Base-by-base conservation (phyloP, 2,329 filamentous ascomycete genomes). In the Neodidymelliopsis sp. region DNA sequence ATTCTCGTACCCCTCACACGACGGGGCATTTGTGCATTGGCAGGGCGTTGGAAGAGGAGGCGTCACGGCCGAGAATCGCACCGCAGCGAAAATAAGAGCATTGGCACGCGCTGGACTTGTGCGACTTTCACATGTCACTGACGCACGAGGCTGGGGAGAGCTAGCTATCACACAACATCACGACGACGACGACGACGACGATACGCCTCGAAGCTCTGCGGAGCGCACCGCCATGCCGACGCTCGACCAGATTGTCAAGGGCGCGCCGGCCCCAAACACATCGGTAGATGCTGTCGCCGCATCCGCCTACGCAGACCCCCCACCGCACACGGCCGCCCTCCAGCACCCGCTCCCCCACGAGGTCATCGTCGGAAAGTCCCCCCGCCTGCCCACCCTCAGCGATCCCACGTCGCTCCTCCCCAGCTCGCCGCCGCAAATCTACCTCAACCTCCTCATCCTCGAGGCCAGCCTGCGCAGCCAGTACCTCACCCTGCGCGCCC, bases 401-500 rank as follows among this genome's bases (percentile, higher is more conserved):
- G 91, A 95, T 70, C 90, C 91, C 20, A 83, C 93, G 55, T 87
- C 86, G 63, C 85, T 87, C 54, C 85, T 93, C 12, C 92, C 92
- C n/a, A 93, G 89, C 68, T 91, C 90, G 12, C 92, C 92, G 34
- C 90, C 91, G 44, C 94, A 96, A 79, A 97, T 99, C 69, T 99
- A 99, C 77, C 86, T 99, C 65, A 99, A 99, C 75, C 87, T 99
- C 18, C 84, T 99, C 50, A 95, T 99, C 65, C 89, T 99, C 73
- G 94, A 99, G 74, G 91, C 91, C 37, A 96, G 91, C 4, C 80
- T 99, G 25, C 90, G 94, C 58, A 87, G 91, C 18, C 94, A 99
- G 66, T 97, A 95, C 74, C 85, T 99, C 47, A 90, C 91, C 55
- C 82, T 97, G 33, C 89, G 93, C 50, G 89, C 91, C 35, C 87